These are phyloP conservation scores for Paxillus involutus DNA, from an alignment of 768 basidiomycete genomes.

Conservation along the genomic window DNA sequence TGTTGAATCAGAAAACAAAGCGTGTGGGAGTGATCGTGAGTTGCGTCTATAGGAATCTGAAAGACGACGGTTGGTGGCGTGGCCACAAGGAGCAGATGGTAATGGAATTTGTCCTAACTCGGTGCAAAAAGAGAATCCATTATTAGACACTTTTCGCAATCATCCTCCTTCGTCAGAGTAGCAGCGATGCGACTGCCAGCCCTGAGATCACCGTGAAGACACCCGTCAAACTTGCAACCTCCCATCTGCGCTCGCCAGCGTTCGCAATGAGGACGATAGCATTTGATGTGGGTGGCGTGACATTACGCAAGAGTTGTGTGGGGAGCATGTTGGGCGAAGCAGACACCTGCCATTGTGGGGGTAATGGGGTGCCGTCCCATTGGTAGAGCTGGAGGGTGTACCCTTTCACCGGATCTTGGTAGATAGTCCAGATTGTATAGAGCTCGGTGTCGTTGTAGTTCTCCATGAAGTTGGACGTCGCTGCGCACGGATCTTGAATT, in stretches of 20 bases:
- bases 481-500: conserved; percentile 91
- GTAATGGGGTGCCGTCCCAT: conserved; percentile 74
- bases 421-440: conserved; percentile 69
- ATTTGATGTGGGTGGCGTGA: conserved; percentile 29
- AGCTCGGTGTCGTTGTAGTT: conserved; percentile 76
- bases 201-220: conserved; percentile 12
- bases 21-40: neutral
- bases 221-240: conserved; percentile 8
- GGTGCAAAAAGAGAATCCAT: neutral
- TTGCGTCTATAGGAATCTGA: neutral
- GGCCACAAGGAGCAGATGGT: neutral
- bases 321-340: conserved; percentile 85
- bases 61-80: neutral
- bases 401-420: conserved; percentile 57
- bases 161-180: conserved; percentile 18
- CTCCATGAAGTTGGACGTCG: conserved; percentile 85
- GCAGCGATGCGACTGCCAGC: conserved; percentile 22
- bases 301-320: conserved; percentile 61
- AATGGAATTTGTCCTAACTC: neutral
- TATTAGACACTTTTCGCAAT: neutral
- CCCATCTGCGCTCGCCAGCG: conserved; percentile 27
- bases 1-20: conserved; percentile 4
- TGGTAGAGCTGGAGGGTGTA: conserved; percentile 76
- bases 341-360: conserved; percentile 70
- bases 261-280: conserved; percentile 15